Conservation (phyloP, 2,329 filamentous ascomycete species). For the Colletotrichum australisinense region DNA sequence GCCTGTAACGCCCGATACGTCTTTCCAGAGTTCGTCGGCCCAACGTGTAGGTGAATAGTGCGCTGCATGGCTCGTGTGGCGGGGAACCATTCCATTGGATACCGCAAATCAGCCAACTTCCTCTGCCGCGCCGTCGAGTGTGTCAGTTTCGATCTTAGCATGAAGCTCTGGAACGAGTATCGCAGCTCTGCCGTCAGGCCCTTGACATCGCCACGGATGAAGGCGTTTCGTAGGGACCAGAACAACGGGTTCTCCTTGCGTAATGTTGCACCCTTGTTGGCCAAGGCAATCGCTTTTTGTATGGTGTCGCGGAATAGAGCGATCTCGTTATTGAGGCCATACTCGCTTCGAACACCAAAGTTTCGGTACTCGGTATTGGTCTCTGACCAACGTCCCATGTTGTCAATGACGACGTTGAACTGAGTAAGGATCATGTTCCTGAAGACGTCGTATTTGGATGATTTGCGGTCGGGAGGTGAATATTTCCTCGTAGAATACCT, state of each 20-base stretch:
- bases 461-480: neutral
- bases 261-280: conserved; percentile 50
- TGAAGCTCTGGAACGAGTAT: conserved; percentile 75
- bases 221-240: conserved; percentile 69
- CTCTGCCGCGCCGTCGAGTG: conserved; percentile 69
- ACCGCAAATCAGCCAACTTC: conserved; percentile 83
- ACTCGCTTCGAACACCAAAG: conserved; percentile 42
- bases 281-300: conserved; percentile 57
- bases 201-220: conserved; percentile 61
- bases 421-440: conserved; percentile 33
- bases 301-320: conserved; percentile 58
- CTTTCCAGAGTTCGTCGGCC: conserved; percentile 97
- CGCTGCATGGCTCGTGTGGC: conserved; percentile 83
- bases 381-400: conserved; percentile 33
- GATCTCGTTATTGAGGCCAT: conserved; percentile 57
- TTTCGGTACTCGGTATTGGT: conserved; percentile 29
- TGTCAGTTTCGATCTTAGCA: conserved; percentile 66
- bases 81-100: conserved; percentile 92
- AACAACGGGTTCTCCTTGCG: conserved; percentile 65
- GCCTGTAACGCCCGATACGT: conserved; percentile 93
- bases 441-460: conserved; percentile 33
- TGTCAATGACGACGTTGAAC: conserved; percentile 31
- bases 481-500: neutral
- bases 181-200: conserved; percentile 70
- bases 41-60: conserved; percentile 91